phyloP scores from a whole-genome alignment of 2,329 filamentous ascomycete species.

The Verticillium nubilum region DNA sequence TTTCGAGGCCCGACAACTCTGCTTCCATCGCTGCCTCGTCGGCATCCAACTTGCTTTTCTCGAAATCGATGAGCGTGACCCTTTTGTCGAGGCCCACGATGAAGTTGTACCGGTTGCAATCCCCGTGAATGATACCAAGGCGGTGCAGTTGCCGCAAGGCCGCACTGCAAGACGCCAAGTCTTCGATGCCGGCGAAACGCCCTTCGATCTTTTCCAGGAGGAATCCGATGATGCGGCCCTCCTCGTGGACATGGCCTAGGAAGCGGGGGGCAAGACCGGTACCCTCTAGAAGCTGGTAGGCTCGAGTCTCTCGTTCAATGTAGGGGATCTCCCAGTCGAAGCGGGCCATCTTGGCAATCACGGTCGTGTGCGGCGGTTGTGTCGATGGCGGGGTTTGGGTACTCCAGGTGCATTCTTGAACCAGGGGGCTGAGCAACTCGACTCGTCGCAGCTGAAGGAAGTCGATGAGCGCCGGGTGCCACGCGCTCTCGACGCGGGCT shows the following conservation, averaged over 20 bases:
- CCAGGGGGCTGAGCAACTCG: no score
- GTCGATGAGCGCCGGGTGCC: no score
- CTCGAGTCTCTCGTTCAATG: constrained; percentile 24
- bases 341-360: constrained; percentile 25
- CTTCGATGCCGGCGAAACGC: constrained; percentile 17
- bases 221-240: constrained; percentile 27
- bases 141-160: constrained; percentile 16
- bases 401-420: no score
- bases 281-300: constrained; percentile 20
- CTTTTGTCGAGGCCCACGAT: background rate
- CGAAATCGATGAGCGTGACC: background rate
- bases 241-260: constrained; percentile 26
- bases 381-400: no score
- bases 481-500: no score
- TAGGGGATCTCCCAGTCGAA: constrained; percentile 25
- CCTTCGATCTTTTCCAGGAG: constrained; percentile 24
- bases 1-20: no score
- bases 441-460: no score
- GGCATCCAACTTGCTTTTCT: background rate
- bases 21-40: no score
- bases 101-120: background rate
- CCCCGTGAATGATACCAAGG: background rate
- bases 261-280: constrained; percentile 24
- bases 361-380: background rate
- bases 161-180: constrained; percentile 20